phyloP scores from a whole-genome alignment of 345 rosid species.

The Pistacia atlantica region DNA sequence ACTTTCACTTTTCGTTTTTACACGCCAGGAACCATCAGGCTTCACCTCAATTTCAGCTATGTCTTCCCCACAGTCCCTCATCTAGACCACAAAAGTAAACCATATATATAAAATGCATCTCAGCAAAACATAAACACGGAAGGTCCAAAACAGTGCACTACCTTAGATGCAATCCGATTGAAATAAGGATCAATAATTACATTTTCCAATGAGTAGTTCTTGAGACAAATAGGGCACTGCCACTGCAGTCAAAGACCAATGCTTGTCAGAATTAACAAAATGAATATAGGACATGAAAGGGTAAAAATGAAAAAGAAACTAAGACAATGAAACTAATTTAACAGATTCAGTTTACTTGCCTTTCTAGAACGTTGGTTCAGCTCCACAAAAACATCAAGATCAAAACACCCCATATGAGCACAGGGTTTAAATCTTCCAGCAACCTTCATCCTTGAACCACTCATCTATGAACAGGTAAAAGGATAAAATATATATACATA shows the following conservation, averaged over 20 bases:
- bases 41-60: constrained; percentile 82
- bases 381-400: constrained; percentile 95
- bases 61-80: constrained; percentile 87
- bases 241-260: constrained; percentile 61
- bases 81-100: constrained; percentile 46
- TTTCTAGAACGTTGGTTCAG: constrained; percentile 96
- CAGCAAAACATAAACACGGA: neutral
- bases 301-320: neutral
- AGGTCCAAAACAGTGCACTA: constrained; percentile 24
- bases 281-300: neutral
- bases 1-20: constrained; percentile 67
- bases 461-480: constrained; percentile 53
- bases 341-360: constrained; percentile 48
- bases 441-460: constrained; percentile 96
- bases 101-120: constrained; percentile 3
- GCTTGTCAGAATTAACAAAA: constrained; percentile 24
- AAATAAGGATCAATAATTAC: constrained; percentile 89
- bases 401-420: constrained; percentile 95
- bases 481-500: constrained; percentile 18
- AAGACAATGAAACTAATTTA: neutral
- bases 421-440: constrained; percentile 98
- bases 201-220: constrained; percentile 85
- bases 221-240: constrained; percentile 97
- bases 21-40: constrained; percentile 99
- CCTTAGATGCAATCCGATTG: constrained; percentile 85